These are phyloP conservation scores for Ottelia alismoides DNA, from an alignment of 106 monocot genomes.

Conservation along the genomic window DNA sequence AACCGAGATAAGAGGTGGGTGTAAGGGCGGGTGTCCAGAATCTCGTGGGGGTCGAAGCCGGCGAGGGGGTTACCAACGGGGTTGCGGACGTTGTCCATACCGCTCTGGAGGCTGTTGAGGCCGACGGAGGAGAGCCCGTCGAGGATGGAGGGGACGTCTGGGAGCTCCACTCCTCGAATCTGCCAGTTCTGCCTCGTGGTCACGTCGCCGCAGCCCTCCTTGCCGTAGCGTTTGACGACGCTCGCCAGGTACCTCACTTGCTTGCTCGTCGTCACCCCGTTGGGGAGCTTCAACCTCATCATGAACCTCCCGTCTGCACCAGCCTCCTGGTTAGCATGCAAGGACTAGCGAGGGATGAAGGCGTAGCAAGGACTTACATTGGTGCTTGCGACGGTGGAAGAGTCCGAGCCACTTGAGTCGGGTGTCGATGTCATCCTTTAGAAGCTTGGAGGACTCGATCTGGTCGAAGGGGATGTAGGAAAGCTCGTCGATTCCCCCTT, in stretches of 20 bases:
- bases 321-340: too few relatives aligned
- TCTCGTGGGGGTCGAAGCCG: conserved; percentile 82
- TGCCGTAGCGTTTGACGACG: conserved; percentile 59
- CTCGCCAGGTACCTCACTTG: conserved; percentile 73
- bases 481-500: neutral
- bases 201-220: conserved; percentile 79
- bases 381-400: neutral
- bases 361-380: too few relatives aligned
- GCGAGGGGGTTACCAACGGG: conserved; percentile 92
- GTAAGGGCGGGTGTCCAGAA: conserved; percentile 82
- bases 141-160: conserved; percentile 72
- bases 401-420: neutral
- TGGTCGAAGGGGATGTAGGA: neutral
- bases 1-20: conserved; percentile 48
- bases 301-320: conserved; percentile 94
- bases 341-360: neutral
- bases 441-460: neutral
- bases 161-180: conserved; percentile 68
- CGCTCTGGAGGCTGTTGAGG: conserved; percentile 84
- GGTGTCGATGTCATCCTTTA: neutral
- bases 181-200: conserved; percentile 99
- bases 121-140: conserved; percentile 60
- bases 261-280: conserved; percentile 79
- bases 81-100: conserved; percentile 98
- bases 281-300: conserved; percentile 97